Evolutionary conservation across 345 rosid species (phyloP).

Genomic region (Eucalyptus tenuipes): DNA sequence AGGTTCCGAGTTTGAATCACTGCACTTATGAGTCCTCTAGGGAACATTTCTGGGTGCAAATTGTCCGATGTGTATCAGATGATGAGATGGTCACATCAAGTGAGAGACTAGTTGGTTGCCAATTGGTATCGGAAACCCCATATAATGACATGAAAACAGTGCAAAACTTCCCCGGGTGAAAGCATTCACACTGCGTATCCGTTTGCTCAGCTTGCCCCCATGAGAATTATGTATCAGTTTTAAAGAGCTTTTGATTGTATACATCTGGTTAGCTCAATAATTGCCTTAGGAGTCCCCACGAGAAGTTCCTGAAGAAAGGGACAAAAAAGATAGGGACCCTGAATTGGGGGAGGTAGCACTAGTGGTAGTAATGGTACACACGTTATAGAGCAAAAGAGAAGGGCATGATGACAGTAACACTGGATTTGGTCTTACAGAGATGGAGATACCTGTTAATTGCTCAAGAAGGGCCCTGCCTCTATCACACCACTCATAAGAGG

Average conservation of each 20-base stretch:
- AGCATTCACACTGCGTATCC: background rate
- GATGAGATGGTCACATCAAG: background rate
- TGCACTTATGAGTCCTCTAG: background rate
- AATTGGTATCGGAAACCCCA: background rate
- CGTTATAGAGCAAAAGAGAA: background rate
- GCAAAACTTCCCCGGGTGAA: background rate
- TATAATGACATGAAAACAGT: background rate
- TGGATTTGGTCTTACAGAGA: background rate
- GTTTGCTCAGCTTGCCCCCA: background rate
- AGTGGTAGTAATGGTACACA: background rate
- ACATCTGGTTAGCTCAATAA: background rate
- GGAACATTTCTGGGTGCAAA: background rate
- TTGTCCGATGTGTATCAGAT: background rate
- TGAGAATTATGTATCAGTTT: background rate
- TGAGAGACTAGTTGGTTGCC: background rate
- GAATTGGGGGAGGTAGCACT: background rate
- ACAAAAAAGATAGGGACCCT: background rate
- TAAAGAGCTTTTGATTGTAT: background rate
- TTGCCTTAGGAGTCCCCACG: background rate
- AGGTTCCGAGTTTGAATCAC: background rate
- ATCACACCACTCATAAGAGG: background rate
- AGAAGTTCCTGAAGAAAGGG: background rate
- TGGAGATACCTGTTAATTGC: background rate
- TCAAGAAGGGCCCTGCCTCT: background rate
- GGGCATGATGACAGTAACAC: constrained; percentile 2